phyloP scores from a whole-genome alignment of 1,139 yeast species.

The Geotrichum candidum region DNA sequence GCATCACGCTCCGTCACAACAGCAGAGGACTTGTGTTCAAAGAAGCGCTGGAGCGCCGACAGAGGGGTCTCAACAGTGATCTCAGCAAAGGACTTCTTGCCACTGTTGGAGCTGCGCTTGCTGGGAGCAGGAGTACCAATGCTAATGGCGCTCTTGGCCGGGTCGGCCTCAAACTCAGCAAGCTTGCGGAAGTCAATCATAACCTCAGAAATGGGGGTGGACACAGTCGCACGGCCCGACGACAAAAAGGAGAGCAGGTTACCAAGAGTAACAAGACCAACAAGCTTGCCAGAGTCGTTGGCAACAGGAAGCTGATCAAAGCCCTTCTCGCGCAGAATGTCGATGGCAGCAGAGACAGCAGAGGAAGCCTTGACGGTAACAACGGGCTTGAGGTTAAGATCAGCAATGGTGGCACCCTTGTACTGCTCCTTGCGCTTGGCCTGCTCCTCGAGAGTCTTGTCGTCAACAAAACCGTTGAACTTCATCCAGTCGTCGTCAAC shows the following conservation, averaged over 20 bases:
- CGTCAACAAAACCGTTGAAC: conserved; percentile 63
- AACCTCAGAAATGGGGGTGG: conserved; percentile 55
- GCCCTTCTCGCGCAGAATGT: conserved; percentile 66
- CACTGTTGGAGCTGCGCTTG: conserved; percentile 47
- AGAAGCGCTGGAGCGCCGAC: conserved; percentile 66
- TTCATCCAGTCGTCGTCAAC: conserved; percentile 92
- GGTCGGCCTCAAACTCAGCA: conserved; percentile 42
- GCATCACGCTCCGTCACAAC: conserved; percentile 58
- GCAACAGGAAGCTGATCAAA: conserved; percentile 85
- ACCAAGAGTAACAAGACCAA: conserved; percentile 75
- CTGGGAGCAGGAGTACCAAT: conserved; percentile 41
- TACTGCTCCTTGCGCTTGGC: conserved; percentile 43
- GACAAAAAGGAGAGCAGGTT: conserved; percentile 65
- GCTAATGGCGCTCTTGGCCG: conserved; percentile 42
- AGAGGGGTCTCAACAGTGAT: conserved; percentile 67
- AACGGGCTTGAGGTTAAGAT: conserved; percentile 74
- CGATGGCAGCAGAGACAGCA: conserved; percentile 60
- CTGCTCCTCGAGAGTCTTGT: conserved; percentile 40
- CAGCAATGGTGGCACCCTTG: conserved; percentile 59
- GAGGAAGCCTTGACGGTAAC: conserved; percentile 65
- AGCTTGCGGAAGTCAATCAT: conserved; percentile 60
- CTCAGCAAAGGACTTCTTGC: conserved; percentile 63
- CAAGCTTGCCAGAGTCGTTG: conserved; percentile 52
- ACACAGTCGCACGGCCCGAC: conserved; percentile 52
- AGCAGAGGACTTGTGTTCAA: conserved; percentile 83